These are phyloP conservation scores for Pythium volutum DNA, from an alignment of 352 stramenopile genomes.

Conservation along the genomic window DNA sequence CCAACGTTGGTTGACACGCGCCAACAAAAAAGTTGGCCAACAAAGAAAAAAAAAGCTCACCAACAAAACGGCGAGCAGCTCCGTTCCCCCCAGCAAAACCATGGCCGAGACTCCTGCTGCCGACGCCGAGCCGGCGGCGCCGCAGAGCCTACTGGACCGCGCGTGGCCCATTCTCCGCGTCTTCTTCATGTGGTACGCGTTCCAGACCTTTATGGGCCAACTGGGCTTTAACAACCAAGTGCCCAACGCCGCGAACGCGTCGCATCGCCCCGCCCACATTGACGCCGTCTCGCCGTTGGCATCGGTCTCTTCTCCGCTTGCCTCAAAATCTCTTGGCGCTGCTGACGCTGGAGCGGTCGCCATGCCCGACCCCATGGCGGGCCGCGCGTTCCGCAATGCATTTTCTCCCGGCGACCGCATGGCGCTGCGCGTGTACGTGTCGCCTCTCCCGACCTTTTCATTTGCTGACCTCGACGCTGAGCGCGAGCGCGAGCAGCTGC, in stretches of 20 bases:
- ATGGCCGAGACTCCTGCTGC: constrained; percentile 3
- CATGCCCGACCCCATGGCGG: neutral
- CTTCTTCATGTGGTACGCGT: constrained; percentile 80
- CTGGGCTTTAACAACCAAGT: constrained; percentile 30
- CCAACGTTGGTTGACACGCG: constrained; percentile 1
- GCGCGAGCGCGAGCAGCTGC: constrained; percentile 53
- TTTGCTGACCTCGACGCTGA: constrained; percentile 41
- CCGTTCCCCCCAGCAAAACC: neutral
- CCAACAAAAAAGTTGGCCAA: constrained; percentile 1
- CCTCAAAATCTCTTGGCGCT: neutral
- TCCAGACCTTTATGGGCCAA: constrained; percentile 52
- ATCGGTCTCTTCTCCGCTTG: neutral
- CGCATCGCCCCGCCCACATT: neutral
- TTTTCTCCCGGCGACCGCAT: constrained; percentile 52
- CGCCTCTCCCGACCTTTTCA: constrained; percentile 37
- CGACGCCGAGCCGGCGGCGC: constrained; percentile 20
- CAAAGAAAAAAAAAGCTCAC: no score
- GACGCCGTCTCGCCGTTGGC: neutral
- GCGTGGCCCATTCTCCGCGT: constrained; percentile 69
- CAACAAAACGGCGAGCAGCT: neutral
- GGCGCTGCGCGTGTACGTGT: constrained; percentile 70
- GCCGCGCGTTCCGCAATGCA: constrained; percentile 36
- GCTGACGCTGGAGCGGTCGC: neutral
- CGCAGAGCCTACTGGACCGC: constrained; percentile 49
- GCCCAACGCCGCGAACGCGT: neutral